Percentiles rank a stretch among this genome's conserved stretches.
Conservation (phyloP, 177 flowering plant genomes). For the Vitis hybrid region DNA sequence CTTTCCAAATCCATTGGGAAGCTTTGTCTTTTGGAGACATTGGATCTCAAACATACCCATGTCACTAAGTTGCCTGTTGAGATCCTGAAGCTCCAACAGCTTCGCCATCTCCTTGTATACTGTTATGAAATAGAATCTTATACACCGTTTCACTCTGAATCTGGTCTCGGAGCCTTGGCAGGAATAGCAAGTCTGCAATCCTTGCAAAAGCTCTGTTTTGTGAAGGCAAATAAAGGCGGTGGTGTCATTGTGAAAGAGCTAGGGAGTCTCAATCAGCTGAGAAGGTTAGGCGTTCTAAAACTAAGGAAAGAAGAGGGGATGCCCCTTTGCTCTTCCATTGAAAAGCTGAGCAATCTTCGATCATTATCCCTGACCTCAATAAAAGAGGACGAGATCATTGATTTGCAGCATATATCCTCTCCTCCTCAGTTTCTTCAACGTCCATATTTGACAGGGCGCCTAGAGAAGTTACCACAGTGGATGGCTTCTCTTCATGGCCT, state of each 20-base stretch:
- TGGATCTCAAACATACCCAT: conserved; percentile 23
- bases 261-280: conserved; percentile 13
- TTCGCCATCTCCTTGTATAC: conserved; percentile 24
- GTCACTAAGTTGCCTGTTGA: conserved; percentile 21
- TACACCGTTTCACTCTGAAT: background rate
- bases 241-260: conserved; percentile 4
- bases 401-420: conserved; percentile 3
- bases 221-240: conserved; percentile 6
- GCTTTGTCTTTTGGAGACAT: conserved; percentile 26
- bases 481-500: conserved; percentile 6
- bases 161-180: conserved; percentile 4
- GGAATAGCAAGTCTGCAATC: conserved; percentile 15
- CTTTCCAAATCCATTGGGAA: conserved; percentile 27
- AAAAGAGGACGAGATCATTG: conserved; percentile 6
- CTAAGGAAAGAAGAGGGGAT: conserved; percentile 8
- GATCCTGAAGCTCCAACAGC: conserved; percentile 13
- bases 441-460: conserved; percentile 7
- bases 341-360: conserved; percentile 13
- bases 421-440: conserved; percentile 4
- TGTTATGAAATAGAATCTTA: conserved; percentile 11
- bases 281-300: conserved; percentile 11
- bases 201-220: conserved; percentile 20
- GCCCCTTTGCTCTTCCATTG: conserved; percentile 9
- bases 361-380: background rate
- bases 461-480: conserved; percentile 18